Conservation (phyloP, 192 early-diverging fungal genomes). For the Piromyces finnis region DNA sequence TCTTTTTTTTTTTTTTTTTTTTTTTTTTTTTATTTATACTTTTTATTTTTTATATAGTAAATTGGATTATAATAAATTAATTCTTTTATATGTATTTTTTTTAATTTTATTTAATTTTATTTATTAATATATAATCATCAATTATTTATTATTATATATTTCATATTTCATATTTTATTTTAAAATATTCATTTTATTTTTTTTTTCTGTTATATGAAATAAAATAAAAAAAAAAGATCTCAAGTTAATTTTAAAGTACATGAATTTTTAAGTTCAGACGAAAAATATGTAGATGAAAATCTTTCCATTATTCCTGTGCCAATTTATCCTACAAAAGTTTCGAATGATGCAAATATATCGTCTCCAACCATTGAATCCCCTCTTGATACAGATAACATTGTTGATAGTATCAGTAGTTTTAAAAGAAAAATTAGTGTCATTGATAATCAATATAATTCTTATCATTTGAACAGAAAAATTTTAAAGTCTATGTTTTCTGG, state of each 20-base stretch:
- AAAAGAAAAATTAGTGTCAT: slow-evolving; percentile 26
- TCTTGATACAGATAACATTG: background rate
- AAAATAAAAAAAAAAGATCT: background rate
- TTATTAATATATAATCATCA: too few species aligned
- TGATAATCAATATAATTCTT: slow-evolving; percentile 25
- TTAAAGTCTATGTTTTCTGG: background rate
- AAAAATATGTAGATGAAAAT: slow-evolving; percentile 40
- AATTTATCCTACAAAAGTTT: slow-evolving; percentile 20
- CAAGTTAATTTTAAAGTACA: slow-evolving; percentile 1
- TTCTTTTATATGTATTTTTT: too few species aligned
- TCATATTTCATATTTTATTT: too few species aligned
- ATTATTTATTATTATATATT: too few species aligned
- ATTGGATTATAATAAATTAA: too few species aligned
- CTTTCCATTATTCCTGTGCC: slow-evolving; percentile 44
- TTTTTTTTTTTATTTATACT: slow-evolving; percentile 2
- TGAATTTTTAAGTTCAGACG: slow-evolving; percentile 7
- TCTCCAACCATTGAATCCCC: slow-evolving; percentile 1
- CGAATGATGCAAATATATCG: slow-evolving; percentile 10
- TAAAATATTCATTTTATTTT: too few species aligned
- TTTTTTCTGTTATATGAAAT: too few species aligned
- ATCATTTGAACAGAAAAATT: slow-evolving; percentile 1
- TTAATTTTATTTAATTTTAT: too few species aligned
- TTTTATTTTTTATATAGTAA: too few species aligned
- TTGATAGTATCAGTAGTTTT: background rate
- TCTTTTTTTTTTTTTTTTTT: too few species aligned